Base-by-base conservation (phyloP, 1,284 basidiomycete species). In the Takashimella koratensis region DNA sequence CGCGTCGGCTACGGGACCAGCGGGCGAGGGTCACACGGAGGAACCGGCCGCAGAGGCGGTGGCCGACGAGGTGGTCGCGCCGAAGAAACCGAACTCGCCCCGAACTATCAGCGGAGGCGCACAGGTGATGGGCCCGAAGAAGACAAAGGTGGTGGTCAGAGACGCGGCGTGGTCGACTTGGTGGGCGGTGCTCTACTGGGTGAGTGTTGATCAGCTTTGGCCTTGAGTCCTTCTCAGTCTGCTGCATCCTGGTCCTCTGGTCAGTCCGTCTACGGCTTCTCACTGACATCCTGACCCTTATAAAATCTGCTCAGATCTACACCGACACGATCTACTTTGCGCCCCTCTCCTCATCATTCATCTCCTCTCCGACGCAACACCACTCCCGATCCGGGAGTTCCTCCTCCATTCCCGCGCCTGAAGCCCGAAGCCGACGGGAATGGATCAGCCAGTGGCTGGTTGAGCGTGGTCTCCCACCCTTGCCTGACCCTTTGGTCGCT, bases 131-230 rank as follows among this genome's bases (percentile, higher is more conserved):
- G 75, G 75, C 1, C 74, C 74, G 4, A 76, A 75, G 49, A 87
- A 85, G 71, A 77, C 81, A 47, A 81, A 78, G 20, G 82, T 90
- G 12, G 75, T 88, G 11, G 82, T 92, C 22, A 79, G 80, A 49
- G 90, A 93, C 70, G 84, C 86, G 3, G 86, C 90, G 1, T 92
- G 89, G 73, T 78, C 82, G 5, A 93, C 90, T 0, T 94, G 90
- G 74, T 84, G 82, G 67, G 86, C 89, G 0, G 81, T 92, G 36
- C 78, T 93, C 12, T 91, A 89, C 76, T 93, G 88, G 73, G 88
- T 88, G 59, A 71, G 83, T 59, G 55, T 25, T 45, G 24, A 36
- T 47, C 54, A 30, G 52, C 23, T n/a, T 10, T 23, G n/a, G 13
- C 24, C 13, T 40, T 23, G 50, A 43, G 5, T 13, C 6, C 23